Base-by-base conservation (phyloP, 805 yeast species). In the Starmerella asiatica region DNA sequence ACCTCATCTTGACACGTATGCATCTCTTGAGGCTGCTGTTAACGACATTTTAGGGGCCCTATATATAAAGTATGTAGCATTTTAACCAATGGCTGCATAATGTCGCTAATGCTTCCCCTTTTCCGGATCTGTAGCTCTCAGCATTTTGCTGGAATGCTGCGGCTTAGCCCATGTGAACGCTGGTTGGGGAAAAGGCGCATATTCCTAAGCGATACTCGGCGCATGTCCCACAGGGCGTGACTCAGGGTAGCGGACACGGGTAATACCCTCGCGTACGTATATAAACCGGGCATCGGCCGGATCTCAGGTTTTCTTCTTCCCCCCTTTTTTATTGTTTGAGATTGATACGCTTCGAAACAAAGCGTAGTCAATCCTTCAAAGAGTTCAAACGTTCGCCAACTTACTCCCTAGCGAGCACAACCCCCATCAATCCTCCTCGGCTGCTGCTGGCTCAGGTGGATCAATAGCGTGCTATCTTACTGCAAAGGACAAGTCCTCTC, bases 401-500 rank as follows among this genome's bases (percentile, higher is more conserved):
- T 57, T 59, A 27, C 54, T 63, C 39, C 60, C 59, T 26, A 60
- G 65, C 40, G 60, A 61, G 15, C 68, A 63, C 59, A 64, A 63
- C 64, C 68, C 68, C 40, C 58, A 55, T 52, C 59, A 60, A 28
- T 43, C 53, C 56, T 56, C 68, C 54, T 58, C 62, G 46, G 57
- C 68, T 43, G 59, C 65, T 51, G 56, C 62, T 54, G 62, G 67
- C 43, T 54, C 57, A 50, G 67, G 68, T 29, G 65, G 56, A 39
- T 32, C 40, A 37, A 32, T 36, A 38, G 21, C 42, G 41, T 21
- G 42, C 27, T 20, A 20, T 8, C 26, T 32, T 19, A 60, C 60
- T 42, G 65, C 47, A 75, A 56, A 45, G 11, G 68, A 59, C 52
- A 73, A 73, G 0, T 60, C 53, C 40, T 54, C 60, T 48, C 48